These are phyloP conservation scores for Vigna mungo DNA, from an alignment of 306 rosid species.

Conservation along the genomic window DNA sequence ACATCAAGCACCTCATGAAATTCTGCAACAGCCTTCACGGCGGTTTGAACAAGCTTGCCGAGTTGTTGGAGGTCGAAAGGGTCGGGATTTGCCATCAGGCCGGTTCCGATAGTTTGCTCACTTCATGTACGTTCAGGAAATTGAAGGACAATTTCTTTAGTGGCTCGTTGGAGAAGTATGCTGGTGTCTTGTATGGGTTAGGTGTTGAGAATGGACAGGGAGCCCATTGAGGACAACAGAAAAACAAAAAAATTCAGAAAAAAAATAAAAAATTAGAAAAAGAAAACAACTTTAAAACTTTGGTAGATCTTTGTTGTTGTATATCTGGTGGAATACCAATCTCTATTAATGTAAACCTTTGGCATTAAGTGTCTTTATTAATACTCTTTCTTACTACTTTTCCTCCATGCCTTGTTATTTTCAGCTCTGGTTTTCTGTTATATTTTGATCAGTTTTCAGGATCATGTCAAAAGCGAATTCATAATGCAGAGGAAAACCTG, in stretches of 20 bases:
- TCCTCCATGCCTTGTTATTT: neutral
- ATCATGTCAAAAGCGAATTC: neutral
- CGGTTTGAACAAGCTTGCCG: slow-evolving; percentile 64
- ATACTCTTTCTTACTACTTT: slow-evolving; percentile 23
- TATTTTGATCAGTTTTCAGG: neutral
- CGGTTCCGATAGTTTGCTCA: slow-evolving; percentile 64
- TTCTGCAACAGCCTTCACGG: slow-evolving; percentile 59
- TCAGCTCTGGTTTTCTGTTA: neutral
- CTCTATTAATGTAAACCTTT: slow-evolving; percentile 43
- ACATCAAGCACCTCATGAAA: slow-evolving; percentile 60
- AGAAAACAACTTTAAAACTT: slow-evolving; percentile 18
- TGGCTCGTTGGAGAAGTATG: slow-evolving; percentile 64
- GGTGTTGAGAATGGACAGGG: slow-evolving; percentile 60
- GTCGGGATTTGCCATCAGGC: slow-evolving; percentile 63
- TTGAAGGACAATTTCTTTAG: slow-evolving; percentile 62
- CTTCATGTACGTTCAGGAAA: slow-evolving; percentile 58
- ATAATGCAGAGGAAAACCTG: neutral
- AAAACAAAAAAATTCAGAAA: neutral
- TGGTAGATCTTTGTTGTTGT: slow-evolving; percentile 46
- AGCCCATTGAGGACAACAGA: slow-evolving; percentile 29
- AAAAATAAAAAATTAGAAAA: slow-evolving; percentile 4
- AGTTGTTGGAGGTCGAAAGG: slow-evolving; percentile 62
- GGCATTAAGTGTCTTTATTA: slow-evolving; percentile 47
- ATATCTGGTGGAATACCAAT: slow-evolving; percentile 41
- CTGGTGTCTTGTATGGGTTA: slow-evolving; percentile 66